These are phyloP conservation scores for Drechslerella coelobrocha DNA, from an alignment of 2,329 filamentous ascomycete species.

Conservation along the genomic window DNA sequence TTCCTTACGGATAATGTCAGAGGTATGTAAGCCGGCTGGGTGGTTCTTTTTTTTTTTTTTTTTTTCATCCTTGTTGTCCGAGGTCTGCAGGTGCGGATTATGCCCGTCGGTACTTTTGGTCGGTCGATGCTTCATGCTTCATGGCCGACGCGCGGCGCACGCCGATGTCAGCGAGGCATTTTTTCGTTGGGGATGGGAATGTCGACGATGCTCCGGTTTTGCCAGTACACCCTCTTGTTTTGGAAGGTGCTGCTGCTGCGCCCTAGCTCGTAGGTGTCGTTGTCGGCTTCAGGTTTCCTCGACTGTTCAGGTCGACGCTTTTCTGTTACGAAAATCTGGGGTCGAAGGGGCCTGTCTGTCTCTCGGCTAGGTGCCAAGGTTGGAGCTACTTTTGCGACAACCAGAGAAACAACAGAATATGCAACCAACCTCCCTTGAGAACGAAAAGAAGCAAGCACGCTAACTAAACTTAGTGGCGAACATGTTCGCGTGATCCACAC, in stretches of 20 bases:
- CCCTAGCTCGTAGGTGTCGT: neutral
- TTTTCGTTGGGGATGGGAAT: slow-evolving; percentile 7
- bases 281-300: neutral
- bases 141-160: neutral
- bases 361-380: slow-evolving; percentile 2
- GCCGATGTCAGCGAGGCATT: neutral
- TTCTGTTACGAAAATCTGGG: neutral
- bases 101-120: neutral
- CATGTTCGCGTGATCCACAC: slow-evolving; percentile 50
- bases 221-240: neutral
- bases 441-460: neutral
- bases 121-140: neutral
- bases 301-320: neutral
- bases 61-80: neutral
- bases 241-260: slow-evolving; percentile 4
- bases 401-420: slow-evolving; percentile 7
- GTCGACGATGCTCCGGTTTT: neutral
- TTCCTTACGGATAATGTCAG: slow-evolving; percentile 82
- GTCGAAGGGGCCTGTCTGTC: neutral
- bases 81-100: neutral
- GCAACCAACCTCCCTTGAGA: slow-evolving; percentile 13
- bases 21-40: slow-evolving; percentile 57
- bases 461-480: slow-evolving; percentile 1
- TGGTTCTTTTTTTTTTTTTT: slow-evolving; percentile 2
- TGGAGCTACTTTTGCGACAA: neutral